Evolutionary conservation across 2,329 filamentous ascomycete species (phyloP), one percentile per base, ranked within the genome.

Genomic region (Fusarium irregulare): DNA sequence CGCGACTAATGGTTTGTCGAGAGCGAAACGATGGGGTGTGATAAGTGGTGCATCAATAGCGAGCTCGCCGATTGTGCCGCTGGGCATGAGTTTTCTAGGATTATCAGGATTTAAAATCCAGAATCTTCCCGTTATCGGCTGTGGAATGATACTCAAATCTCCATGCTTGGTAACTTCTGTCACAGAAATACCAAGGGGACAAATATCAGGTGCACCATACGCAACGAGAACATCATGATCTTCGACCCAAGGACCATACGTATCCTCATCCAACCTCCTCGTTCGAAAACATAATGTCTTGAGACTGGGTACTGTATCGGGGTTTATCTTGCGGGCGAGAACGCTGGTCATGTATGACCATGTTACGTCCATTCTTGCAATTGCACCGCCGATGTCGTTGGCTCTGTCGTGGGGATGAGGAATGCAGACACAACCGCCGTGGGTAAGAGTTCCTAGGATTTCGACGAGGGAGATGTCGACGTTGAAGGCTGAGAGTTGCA

Each of bases 341-440:
- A 87, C 83, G 3, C 88, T 86, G 1, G 89, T 91, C 68, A 89
- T 82, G 70, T 86, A 84, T 5, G 83, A 84, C 80, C 83, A 85
- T 49, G 83, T 87, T 30, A 84, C 84, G 18, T 83, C 76, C 80
- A 86, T 85, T 1, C 82, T 76, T 8, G 81, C 80, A 30, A 90
- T 85, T 1, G 82, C 83, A 3, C 81, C 83, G 3, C 81, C 77
- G 6, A 89, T 78, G 56, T 88, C 83, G 56, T 84, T 82, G 34
- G 85, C 75, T 18, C 85, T 78, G 58, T 88, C 84, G 7, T 82
- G 75, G 2, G 84, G 78, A 8, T 84, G 83, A 0, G 89, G 88
- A 0, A 90, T 80, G 62, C 88, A 90, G 8, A 91, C 81, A 56
- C 86, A 89, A 0, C 86, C 88, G 21, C 89, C 89, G 27, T 83